Evolutionary conservation across 805 yeast species (phyloP), one percentile per base, ranked within the genome.

Genomic region (Lipomyces japonicus): DNA sequence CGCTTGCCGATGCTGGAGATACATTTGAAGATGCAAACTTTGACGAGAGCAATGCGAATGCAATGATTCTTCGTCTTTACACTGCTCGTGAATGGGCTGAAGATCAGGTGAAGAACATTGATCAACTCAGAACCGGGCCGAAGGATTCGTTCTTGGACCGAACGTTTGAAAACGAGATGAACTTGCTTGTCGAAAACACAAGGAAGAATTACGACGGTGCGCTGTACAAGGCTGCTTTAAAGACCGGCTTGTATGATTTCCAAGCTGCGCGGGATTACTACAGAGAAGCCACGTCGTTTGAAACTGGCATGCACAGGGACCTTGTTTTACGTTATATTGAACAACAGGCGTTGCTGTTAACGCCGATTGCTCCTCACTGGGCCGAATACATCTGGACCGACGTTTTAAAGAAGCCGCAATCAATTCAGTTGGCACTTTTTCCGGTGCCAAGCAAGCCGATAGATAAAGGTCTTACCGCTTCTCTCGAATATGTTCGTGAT

Each of bases 1-100:
- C 98, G 3, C 75, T 93, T 59, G 98, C 97, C 40, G 98, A 93
- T 74, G 96, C 97, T 45, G 98, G 98, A 75, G 98, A 93, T 68
- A 76, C 93, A 38, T 81, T 89, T 60, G 98, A 93, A 73, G 98
- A 93, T 70, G 98, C 98, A 46, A 93, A 93, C 75, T 86, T 93
- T 65, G 98, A 93, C 65, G 98, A 93, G 73, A 74, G 88, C 53
- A 90, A 83, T 65, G 98, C 98, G 48, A 93, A 93, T 65, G 96
- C 98, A 41, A 97, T 97, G 23, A 90, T 93, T 68, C 78, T 93
- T 68, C 86, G 98, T 73, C 77, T 93, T 67, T 85, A 79, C 69
- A 91, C 87, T 48, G 76, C 91, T 69, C 91, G 87, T 68, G 97
- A 90, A 70, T 93, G 98, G 98, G 79, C 86, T 67, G 97, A 90